Conservation (phyloP, 2,329 filamentous ascomycete genomes). For the Tothia fuscella region DNA sequence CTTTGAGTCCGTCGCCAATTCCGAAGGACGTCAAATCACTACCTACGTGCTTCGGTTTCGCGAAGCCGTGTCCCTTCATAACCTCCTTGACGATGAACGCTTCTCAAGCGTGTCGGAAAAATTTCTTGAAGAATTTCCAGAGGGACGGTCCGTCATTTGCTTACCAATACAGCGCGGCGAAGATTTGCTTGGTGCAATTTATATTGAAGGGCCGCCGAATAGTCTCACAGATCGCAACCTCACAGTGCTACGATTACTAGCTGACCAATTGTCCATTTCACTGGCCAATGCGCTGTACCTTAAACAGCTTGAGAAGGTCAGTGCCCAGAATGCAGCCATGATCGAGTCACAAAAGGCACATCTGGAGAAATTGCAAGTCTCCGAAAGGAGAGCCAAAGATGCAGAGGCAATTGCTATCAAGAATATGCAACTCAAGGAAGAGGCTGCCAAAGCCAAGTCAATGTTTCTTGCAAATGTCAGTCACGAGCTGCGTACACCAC, state of each 20-base stretch:
- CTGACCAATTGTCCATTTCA: constrained; percentile 62
- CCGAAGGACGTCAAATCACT: constrained; percentile 66
- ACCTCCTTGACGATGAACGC: constrained; percentile 62
- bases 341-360: constrained; percentile 64
- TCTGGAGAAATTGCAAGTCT: constrained; percentile 57
- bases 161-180: constrained; percentile 65
- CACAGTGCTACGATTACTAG: constrained; percentile 49
- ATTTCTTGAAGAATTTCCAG: constrained; percentile 56
- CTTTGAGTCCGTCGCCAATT: constrained; percentile 48
- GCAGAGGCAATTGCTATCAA: constrained; percentile 66
- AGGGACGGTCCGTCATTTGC: constrained; percentile 65
- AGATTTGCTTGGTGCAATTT: constrained; percentile 61
- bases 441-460: constrained; percentile 71
- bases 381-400: constrained; percentile 63
- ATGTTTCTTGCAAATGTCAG: constrained; percentile 54
- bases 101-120: constrained; percentile 62
- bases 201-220: constrained; percentile 62
- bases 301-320: constrained; percentile 62
- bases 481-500: constrained; percentile 45
- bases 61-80: constrained; percentile 62
- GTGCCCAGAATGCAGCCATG: constrained; percentile 67
- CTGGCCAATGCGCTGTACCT: constrained; percentile 53
- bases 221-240: constrained; percentile 60
- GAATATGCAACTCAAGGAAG: constrained; percentile 71
- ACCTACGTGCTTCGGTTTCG: constrained; percentile 66